Evolutionary conservation across 345 rosid genomes (phyloP), one percentile per base, ranked within the genome.

Genomic region (Hirschfeldia incana): DNA sequence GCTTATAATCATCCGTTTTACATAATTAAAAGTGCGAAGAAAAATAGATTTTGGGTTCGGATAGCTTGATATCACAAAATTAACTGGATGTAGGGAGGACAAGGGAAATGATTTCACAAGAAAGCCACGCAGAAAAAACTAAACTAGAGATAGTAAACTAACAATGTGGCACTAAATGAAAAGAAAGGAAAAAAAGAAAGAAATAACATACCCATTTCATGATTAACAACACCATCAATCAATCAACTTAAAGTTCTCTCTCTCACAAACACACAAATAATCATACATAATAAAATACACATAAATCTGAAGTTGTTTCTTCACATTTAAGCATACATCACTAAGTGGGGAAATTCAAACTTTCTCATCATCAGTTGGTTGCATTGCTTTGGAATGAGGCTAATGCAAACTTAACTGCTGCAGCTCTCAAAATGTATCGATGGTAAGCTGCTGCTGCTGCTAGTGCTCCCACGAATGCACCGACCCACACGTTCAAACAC

Each of bases 401-500:
- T 78, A 90, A 80, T 5, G 91, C 89, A n/a, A n/a, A n/a, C 51
- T 90, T 90, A 39, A 88, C 84, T 33, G 89, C 91, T 66, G 86
- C 87, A 16, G 94, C 94, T 69, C 94, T 85, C 66, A 90, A 84
- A 2, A 90, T 82, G 83, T 81, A 90, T 73, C 87, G 92, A 67
- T 88, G 91, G 84, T 90, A 88, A 32, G n/a, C n/a, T n/a, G 84
- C 87, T 5, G 92, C 91, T 26, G 94, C 94, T 42, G 89, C 92
- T n/a, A 90, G 67, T 39, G 91, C 94, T 76, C 94, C 94, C 27
- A 85, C 69, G 16, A 88, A 84, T 1, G 92, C 92, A 26, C 94
- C 94, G 55, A 88, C 94, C 94, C 94, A 90, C n/a, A n/a, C n/a
- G n/a, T n/a, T n/a, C n/a, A n/a, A n/a, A n/a, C n/a, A n/a, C n/a